A percentile compares a stretch with the other conserved stretches of the same genome.
phyloP scores from a whole-genome alignment of 306 rosid species.

The Vigna reflexopilosa region DNA sequence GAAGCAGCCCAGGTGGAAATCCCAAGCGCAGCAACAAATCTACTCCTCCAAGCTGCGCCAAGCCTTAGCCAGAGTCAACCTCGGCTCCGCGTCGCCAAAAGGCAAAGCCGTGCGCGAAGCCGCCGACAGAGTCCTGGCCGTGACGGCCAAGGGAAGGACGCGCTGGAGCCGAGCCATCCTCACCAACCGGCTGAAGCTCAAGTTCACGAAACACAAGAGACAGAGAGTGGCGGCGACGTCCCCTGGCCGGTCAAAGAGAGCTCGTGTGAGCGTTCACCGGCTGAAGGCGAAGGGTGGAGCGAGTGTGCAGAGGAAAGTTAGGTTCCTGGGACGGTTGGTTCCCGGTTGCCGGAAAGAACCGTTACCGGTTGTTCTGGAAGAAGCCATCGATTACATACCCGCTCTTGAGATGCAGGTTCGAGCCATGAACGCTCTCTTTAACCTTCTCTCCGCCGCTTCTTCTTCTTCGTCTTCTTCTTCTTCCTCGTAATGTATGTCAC shows the following conservation, averaged over 20 bases:
- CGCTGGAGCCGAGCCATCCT: constrained; percentile 96
- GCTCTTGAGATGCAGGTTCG: constrained; percentile 91
- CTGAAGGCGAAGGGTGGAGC: constrained; percentile 70
- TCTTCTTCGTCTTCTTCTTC: constrained; percentile 32
- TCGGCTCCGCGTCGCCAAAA: constrained; percentile 42
- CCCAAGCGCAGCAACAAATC: constrained; percentile 76
- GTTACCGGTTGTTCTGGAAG: constrained; percentile 78
- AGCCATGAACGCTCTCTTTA: constrained; percentile 72
- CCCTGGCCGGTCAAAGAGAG: constrained; percentile 59
- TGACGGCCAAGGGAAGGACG: constrained; percentile 79
- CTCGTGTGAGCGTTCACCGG: constrained; percentile 65
- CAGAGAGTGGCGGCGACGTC: constrained; percentile 44
- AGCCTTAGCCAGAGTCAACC: constrained; percentile 67
- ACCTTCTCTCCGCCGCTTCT: constrained; percentile 53
- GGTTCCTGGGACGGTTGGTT: constrained; percentile 74
- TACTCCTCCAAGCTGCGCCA: constrained; percentile 76
- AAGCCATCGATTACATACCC: constrained; percentile 76
- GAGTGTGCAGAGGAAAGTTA: constrained; percentile 71
- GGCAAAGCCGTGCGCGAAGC: constrained; percentile 81
- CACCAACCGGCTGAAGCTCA: constrained; percentile 70
- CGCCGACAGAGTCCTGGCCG: constrained; percentile 83
- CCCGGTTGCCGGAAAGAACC: constrained; percentile 91
- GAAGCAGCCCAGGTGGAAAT: constrained; percentile 69
- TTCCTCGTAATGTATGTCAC: constrained; percentile 50
- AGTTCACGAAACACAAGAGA: constrained; percentile 63